Base-by-base conservation (phyloP, 352 stramenopile species). In the Phytophthora sansomeana region DNA sequence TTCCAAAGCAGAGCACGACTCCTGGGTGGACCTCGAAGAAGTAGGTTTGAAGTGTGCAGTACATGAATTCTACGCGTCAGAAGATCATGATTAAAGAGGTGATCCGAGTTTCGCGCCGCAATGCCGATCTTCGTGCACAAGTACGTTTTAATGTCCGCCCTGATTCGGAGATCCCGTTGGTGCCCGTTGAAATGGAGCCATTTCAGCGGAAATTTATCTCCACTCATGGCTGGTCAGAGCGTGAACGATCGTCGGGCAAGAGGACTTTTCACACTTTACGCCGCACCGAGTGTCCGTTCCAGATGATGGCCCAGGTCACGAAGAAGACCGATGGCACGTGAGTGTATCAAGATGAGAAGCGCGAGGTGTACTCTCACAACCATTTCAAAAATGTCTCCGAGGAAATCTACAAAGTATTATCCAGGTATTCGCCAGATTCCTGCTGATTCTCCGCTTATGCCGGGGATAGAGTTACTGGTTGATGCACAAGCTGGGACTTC, bases 141-240 rank as follows among this genome's bases (percentile, higher is more conserved):
- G 17, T 43, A 6, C 38, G 35, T 11, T 60, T 33, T 13, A 13
- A 33, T 16, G 53, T 38, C 1, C 17, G 8, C 6, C 39, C n/a
- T 5, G 53, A 51, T 17, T 35, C 28, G 11, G 39, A 53, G 21
- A 63, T 63, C 10, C 24, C 43, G 1, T 33, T 56, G 1, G 44
- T 51, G n/a, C 36, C 57, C 0, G n/a, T n/a, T n/a, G n/a, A n/a
- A n/a, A n/a, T 44, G 56, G n/a, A 56, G 3, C 43, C 44, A 8
- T 63, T 42, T 36, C 56, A 56, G 11, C 33, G 44, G 6, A 56
- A 56, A 35, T 63, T 33, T n/a, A 63, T 63, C 1, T 56, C 44
- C 29, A 49, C 24, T n/a, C 19, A n/a, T 43, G 38, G 38, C 17
- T 43, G 38, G 38, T 43, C 38, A 14, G 38, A 43, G n/a, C 13